phyloP scores from a whole-genome alignment of 2,329 filamentous ascomycete genomes.

The Colletotrichum tabaci region DNA sequence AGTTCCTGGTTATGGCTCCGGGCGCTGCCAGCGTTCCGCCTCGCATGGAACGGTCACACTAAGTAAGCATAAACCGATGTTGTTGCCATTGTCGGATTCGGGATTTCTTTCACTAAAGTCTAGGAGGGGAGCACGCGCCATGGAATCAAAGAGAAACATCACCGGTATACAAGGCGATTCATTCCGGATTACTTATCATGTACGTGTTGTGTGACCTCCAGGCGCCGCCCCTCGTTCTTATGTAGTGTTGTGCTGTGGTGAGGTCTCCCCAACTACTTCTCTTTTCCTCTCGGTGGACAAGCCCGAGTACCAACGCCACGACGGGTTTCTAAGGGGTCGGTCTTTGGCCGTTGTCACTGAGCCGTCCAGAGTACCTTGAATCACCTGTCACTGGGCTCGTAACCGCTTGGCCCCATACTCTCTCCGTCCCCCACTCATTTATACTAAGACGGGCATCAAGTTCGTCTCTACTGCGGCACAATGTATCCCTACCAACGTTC shows the following conservation, averaged over 20 bases:
- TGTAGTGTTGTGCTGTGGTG: too few relatives aligned
- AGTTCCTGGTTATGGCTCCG: not conserved
- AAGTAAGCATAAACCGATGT: not conserved
- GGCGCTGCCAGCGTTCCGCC: not conserved
- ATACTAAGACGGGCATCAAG: not conserved
- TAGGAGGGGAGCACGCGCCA: not conserved
- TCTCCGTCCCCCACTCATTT: not conserved
- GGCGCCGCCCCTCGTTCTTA: too few relatives aligned
- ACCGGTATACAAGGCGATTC: too few relatives aligned
- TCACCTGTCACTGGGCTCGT: not conserved
- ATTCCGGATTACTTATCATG: too few relatives aligned
- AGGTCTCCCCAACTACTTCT: too few relatives aligned
- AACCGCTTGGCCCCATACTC: not conserved
- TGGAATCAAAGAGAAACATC: not conserved
- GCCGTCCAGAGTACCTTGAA: too few relatives aligned
- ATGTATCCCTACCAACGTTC: not conserved
- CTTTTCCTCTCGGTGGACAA: too few relatives aligned
- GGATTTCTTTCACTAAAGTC: too few relatives aligned
- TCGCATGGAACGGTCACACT: not conserved
- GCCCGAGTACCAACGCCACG: too few relatives aligned
- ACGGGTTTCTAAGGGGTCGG: too few relatives aligned
- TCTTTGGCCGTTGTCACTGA: too few relatives aligned
- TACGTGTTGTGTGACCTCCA: too few relatives aligned
- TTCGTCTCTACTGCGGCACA: not conserved
- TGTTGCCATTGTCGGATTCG: not conserved